Conservation (phyloP, 257 asterid species). For the Ophiorrhiza pumila region DNA sequence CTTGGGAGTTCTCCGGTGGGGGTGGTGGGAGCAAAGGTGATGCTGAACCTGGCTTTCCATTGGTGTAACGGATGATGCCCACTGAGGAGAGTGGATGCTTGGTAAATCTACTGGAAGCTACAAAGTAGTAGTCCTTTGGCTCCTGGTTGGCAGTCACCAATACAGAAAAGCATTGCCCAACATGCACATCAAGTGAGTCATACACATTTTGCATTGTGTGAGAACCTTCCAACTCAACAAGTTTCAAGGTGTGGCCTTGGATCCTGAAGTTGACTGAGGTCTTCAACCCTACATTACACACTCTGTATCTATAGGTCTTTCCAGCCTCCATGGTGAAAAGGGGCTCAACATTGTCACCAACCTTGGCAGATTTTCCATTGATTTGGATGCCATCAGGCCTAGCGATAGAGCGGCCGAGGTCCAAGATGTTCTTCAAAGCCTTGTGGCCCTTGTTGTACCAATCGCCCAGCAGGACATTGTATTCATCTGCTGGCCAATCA, state of each 20-base stretch:
- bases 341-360: slow-evolving; percentile 28
- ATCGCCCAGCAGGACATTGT: slow-evolving; percentile 39
- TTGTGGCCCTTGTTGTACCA: slow-evolving; percentile 60
- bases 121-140: slow-evolving; percentile 48
- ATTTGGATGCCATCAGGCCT: slow-evolving; percentile 48
- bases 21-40: slow-evolving; percentile 38
- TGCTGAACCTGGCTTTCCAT: slow-evolving; percentile 30
- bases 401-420: slow-evolving; percentile 34
- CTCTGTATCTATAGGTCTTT: slow-evolving; percentile 45
- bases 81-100: slow-evolving; percentile 17
- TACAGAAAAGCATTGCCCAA: slow-evolving; percentile 49
- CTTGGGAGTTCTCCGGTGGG: slow-evolving; percentile 23
- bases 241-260: slow-evolving; percentile 44
- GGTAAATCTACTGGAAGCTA: slow-evolving; percentile 38
- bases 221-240: slow-evolving; percentile 52
- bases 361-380: slow-evolving; percentile 37
- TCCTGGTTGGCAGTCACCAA: slow-evolving; percentile 42
- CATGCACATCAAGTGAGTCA: slow-evolving; percentile 48
- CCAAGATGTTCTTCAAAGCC: slow-evolving; percentile 30
- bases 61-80: slow-evolving; percentile 33
- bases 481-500: slow-evolving; percentile 37
- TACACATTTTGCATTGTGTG: slow-evolving; percentile 44
- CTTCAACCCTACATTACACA: slow-evolving; percentile 47
- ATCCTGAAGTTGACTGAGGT: slow-evolving; percentile 43
- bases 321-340: slow-evolving; percentile 43